These are phyloP conservation scores for Alternaria dauci DNA, from an alignment of 2,329 filamentous ascomycete genomes.

Conservation along the genomic window DNA sequence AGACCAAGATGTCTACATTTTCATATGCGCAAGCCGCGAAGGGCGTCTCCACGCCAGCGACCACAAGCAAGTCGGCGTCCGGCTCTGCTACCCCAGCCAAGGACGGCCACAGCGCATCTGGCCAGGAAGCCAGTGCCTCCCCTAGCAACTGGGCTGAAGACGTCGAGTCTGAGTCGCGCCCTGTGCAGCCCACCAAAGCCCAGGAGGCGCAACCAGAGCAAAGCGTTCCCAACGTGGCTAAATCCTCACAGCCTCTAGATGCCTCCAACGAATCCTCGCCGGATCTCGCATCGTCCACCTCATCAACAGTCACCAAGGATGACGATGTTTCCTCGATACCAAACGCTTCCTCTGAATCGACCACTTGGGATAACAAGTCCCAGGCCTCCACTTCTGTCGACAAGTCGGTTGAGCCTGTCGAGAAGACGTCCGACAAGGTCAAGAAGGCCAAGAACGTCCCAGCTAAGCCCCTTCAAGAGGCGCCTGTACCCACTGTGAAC, in stretches of 20 bases:
- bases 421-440: slow-evolving; percentile 65
- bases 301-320: slow-evolving; percentile 64
- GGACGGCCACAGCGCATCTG: slow-evolving; percentile 41
- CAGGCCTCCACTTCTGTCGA: slow-evolving; percentile 71
- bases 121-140: slow-evolving; percentile 40
- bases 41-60: slow-evolving; percentile 66
- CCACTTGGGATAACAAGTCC: slow-evolving; percentile 72
- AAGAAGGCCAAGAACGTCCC: slow-evolving; percentile 51
- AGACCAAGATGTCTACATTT: slow-evolving; percentile 63
- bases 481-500: slow-evolving; percentile 84
- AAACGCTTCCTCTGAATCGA: slow-evolving; percentile 70
- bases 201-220: slow-evolving; percentile 33
- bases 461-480: slow-evolving; percentile 74
- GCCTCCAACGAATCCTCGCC: slow-evolving; percentile 58
- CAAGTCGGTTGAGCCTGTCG: slow-evolving; percentile 62
- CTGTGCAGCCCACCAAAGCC: slow-evolving; percentile 36
- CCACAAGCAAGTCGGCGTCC: slow-evolving; percentile 56
- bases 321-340: slow-evolving; percentile 68
- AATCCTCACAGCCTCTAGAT: slow-evolving; percentile 24
- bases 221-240: slow-evolving; percentile 27
- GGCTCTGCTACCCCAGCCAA: slow-evolving; percentile 54
- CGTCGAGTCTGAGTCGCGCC: slow-evolving; percentile 50
- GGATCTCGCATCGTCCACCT: slow-evolving; percentile 62
- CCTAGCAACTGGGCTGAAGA: slow-evolving; percentile 59
- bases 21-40: slow-evolving; percentile 97